Evolutionary conservation across 2,329 filamentous ascomycete genomes (phyloP).

Genomic region (Nannizzia gypsea): DNA sequence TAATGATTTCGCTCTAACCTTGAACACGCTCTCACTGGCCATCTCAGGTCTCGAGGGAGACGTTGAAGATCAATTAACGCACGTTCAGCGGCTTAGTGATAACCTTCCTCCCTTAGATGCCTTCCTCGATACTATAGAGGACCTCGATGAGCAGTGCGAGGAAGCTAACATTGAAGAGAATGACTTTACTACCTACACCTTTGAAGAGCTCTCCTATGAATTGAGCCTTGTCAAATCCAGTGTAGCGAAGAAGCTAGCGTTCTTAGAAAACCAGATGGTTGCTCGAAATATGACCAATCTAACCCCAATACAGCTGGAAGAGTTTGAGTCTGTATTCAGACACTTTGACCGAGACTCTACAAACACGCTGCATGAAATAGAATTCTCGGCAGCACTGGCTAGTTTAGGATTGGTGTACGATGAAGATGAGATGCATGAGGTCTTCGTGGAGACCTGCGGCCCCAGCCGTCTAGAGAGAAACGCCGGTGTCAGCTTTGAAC

Average conservation of each 20-base stretch:
- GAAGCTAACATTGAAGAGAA: constrained; percentile 99
- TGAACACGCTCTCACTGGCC: constrained; percentile 88
- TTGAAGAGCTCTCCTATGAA: constrained; percentile 92
- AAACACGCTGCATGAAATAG: constrained; percentile 82
- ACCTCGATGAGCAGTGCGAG: constrained; percentile 74
- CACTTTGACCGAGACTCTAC: constrained; percentile 92
- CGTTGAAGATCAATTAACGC: constrained; percentile 82
- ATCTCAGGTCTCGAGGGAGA: constrained; percentile 97
- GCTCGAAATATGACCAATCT: constrained; percentile 97
- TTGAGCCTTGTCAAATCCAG: constrained; percentile 80
- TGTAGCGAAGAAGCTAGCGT: constrained; percentile 90
- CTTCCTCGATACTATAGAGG: constrained; percentile 77
- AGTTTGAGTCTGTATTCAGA: constrained; percentile 95
- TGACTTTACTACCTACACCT: constrained; percentile 98
- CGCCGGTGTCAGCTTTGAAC: constrained; percentile 78
- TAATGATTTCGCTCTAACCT: constrained; percentile 89
- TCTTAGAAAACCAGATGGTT: constrained; percentile 97
- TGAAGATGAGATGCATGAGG: constrained; percentile 95
- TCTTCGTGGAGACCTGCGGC: constrained; percentile 76
- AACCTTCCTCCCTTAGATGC: constrained; percentile 82
- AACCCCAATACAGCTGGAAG: constrained; percentile 93
- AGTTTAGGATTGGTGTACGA: constrained; percentile 91
- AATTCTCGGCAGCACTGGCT: constrained; percentile 92
- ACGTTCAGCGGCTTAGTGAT: constrained; percentile 72
- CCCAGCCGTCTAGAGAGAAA: constrained; percentile 45